These are phyloP conservation scores for Chaetomium olivaceum DNA, from an alignment of 2,329 filamentous ascomycete genomes.

Conservation along the genomic window DNA sequence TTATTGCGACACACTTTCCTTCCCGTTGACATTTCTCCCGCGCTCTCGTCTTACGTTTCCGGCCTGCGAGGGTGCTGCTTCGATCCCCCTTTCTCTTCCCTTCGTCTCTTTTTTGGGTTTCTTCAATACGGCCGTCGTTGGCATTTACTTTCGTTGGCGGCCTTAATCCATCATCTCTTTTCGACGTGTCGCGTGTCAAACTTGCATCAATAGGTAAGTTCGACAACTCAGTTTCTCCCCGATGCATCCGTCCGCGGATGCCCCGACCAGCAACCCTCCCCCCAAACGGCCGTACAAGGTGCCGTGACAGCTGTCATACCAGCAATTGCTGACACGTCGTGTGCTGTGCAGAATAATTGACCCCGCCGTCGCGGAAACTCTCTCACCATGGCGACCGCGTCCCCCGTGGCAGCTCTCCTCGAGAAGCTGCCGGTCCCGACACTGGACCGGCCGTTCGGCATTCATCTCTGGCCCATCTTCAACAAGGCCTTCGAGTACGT, in stretches of 20 bases:
- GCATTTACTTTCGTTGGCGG: slow-evolving; percentile 17
- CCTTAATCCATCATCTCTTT: slow-evolving; percentile 6
- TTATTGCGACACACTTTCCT: slow-evolving; percentile 22
- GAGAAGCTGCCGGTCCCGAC: slow-evolving; percentile 63
- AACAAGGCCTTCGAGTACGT: slow-evolving; percentile 77
- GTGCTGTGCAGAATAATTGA: slow-evolving; percentile 12
- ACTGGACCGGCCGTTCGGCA: slow-evolving; percentile 87
- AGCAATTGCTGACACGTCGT: slow-evolving; percentile 11
- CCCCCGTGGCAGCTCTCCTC: slow-evolving; percentile 49
- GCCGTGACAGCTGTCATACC: neutral
- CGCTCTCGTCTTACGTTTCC: slow-evolving; percentile 13
- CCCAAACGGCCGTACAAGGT: neutral
- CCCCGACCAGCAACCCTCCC: neutral
- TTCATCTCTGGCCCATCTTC: slow-evolving; percentile 93
- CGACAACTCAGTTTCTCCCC: neutral
- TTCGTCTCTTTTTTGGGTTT: slow-evolving; percentile 31
- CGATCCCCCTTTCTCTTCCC: slow-evolving; percentile 37
- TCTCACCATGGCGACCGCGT: slow-evolving; percentile 34
- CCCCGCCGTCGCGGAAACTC: slow-evolving; percentile 15
- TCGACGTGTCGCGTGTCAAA: slow-evolving; percentile 18
- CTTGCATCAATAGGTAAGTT: slow-evolving; percentile 13
- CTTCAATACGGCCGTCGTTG: slow-evolving; percentile 34
- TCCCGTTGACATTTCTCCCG: slow-evolving; percentile 22
- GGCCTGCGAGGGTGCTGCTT: slow-evolving; percentile 23
- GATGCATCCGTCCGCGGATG: neutral